These are phyloP conservation scores for Bjerkandera adusta DNA, from an alignment of 1,284 basidiomycete genomes.

Conservation along the genomic window DNA sequence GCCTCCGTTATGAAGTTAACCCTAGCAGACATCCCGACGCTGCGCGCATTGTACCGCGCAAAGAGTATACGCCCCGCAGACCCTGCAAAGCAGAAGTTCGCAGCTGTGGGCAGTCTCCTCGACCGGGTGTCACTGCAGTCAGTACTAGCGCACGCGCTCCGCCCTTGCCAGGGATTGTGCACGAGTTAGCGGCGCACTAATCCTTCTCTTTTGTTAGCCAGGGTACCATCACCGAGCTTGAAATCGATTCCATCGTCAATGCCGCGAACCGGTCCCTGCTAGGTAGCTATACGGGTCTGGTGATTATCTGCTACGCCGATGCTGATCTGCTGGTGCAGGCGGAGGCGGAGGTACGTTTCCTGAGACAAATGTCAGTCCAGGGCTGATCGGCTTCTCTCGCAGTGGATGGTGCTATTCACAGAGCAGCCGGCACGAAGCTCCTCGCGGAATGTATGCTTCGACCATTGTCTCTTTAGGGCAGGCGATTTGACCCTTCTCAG, in stretches of 20 bases:
- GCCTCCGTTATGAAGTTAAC: conserved; percentile 32
- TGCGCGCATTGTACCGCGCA: conserved; percentile 47
- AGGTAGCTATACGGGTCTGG: conserved; percentile 46
- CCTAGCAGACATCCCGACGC: conserved; percentile 47
- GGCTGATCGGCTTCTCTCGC: conserved; percentile 6
- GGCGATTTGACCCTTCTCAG: conserved; percentile 32
- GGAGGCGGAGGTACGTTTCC: conserved; percentile 66
- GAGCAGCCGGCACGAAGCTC: conserved; percentile 76
- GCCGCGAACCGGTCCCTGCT: conserved; percentile 80
- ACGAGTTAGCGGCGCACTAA: conserved; percentile 1
- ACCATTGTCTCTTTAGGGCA: background rate
- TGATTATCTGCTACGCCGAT: conserved; percentile 9
- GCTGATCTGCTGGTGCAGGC: conserved; percentile 43
- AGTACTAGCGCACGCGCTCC: conserved; percentile 28
- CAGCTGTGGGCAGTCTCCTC: conserved; percentile 37
- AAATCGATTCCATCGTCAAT: conserved; percentile 83
- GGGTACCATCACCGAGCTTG: conserved; percentile 74
- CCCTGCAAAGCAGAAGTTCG: conserved; percentile 29
- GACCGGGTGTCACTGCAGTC: conserved; percentile 62
- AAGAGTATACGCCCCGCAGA: conserved; percentile 32
- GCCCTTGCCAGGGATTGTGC: background rate
- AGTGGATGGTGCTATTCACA: conserved; percentile 89
- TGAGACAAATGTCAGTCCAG: background rate
- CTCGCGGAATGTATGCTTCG: conserved; percentile 68
- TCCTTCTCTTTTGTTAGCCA: conserved; percentile 56